Evolutionary conservation across 2,329 filamentous ascomycete genomes (phyloP), one percentile per base, ranked within the genome.

Genomic region (Lomentospora prolificans): DNA sequence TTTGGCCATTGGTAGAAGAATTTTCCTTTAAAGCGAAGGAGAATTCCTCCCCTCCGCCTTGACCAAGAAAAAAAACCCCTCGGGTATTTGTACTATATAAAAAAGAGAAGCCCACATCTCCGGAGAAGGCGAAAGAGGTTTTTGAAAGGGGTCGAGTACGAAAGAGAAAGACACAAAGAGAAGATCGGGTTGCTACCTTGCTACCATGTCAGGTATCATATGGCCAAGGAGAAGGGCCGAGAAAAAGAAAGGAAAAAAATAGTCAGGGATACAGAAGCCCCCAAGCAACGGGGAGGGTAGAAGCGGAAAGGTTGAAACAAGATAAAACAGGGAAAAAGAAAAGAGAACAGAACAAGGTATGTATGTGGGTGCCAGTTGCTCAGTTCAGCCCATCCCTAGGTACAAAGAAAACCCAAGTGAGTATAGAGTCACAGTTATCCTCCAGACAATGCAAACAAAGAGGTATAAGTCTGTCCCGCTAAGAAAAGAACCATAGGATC

Each of bases 401-500:
- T 12, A 33, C 6, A 12, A 33, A 12, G 12, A 33, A 33, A 12
- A 33, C 7, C 30, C 30, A 6, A 7, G 30, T 12, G 12, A 33
- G 30, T 33, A 33, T 33, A 33, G n/a, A n/a, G n/a, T n/a, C n/a
- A n/a, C n/a, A n/a, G n/a, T n/a, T n/a, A n/a, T n/a, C n/a, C n/a
- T n/a, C n/a, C 12, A 33, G 12, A 33, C 6, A 12, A 33, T 33
- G 30, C 30, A 33, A 33, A 33, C 6, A 6, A 33, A 12, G 30
- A 12, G 30, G 30, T 33, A 33, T 33, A 33, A 33, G 30, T 33
- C 30, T 33, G 30, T 22, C n/a, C 46, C 27, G 31, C 36, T 9
- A 53, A 36, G 8, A 44, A 17, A 53, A 36, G 53, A 36, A 28
- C 19, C 12, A 48, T 36, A 55, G 31, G 51, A 46, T 46, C 41